Conservation (phyloP, 2,329 filamentous ascomycete genomes). For the Exophiala phaeomuriformis region DNA sequence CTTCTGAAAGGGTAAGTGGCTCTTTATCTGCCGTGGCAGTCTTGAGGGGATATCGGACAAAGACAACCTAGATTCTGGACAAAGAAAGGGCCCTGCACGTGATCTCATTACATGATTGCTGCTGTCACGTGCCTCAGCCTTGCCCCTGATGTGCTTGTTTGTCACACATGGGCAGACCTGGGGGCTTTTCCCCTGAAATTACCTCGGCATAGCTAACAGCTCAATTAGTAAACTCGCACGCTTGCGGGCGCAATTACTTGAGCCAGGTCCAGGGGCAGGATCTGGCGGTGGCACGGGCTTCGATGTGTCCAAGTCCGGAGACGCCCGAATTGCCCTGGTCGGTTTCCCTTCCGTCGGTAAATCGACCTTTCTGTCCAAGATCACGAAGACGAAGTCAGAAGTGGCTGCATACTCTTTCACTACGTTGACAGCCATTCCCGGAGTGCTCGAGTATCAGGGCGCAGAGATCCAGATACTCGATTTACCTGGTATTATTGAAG, state of each 20-base stretch:
- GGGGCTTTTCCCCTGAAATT: not conserved
- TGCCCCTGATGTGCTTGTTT: not conserved
- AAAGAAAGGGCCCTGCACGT: not conserved
- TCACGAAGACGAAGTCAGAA: constrained; percentile 95
- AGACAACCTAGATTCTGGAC: not conserved
- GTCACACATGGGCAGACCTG: not conserved
- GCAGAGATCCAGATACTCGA: constrained; percentile 98
- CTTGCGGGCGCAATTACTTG: constrained; percentile 85
- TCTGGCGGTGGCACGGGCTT: constrained; percentile 72
- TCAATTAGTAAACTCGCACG: constrained; percentile 78
- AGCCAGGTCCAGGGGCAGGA: constrained; percentile 73
- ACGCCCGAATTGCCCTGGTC: constrained; percentile 92
- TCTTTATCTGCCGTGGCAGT: too few species aligned
- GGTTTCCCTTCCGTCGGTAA: constrained; percentile 99
- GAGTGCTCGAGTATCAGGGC: constrained; percentile 93
- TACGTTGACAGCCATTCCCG: constrained; percentile 91
- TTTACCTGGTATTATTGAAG: constrained; percentile 96
- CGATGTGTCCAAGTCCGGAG: constrained; percentile 90
- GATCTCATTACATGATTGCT: not conserved
- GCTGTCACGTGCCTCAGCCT: not conserved
- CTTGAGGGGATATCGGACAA: not conserved
- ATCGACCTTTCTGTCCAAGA: constrained; percentile 96
- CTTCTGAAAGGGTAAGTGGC: constrained; percentile 78
- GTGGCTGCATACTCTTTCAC: constrained; percentile 97
- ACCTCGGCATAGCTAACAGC: constrained; percentile 3